phyloP scores from a whole-genome alignment of 1,284 basidiomycete species.

The Naganishia liquefaciens region DNA sequence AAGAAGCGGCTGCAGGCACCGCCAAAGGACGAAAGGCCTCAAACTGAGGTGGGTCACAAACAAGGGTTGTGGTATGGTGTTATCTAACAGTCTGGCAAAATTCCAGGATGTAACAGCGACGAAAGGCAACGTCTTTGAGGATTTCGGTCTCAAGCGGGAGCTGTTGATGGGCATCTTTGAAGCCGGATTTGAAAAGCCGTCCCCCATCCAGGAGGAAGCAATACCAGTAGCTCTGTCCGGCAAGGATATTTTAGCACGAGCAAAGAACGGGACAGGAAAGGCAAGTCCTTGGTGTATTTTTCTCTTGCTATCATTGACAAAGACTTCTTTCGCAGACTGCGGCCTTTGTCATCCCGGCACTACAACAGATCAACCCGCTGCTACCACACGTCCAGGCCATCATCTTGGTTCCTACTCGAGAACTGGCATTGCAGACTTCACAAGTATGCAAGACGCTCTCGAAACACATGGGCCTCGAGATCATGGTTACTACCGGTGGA shows the following conservation, averaged over 20 bases:
- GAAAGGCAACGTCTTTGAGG: slow-evolving; percentile 89
- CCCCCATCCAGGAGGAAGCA: slow-evolving; percentile 97
- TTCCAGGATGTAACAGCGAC: slow-evolving; percentile 77
- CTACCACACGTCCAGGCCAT: slow-evolving; percentile 92
- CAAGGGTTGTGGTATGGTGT: neutral
- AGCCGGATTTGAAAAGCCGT: slow-evolving; percentile 94
- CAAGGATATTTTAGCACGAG: slow-evolving; percentile 79
- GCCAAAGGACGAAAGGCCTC: slow-evolving; percentile 85
- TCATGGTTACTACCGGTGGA: slow-evolving; percentile 99
- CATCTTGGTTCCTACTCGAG: slow-evolving; percentile 89
- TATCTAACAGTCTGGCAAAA: neutral
- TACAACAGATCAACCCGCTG: slow-evolving; percentile 86
- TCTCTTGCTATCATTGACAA: neutral
- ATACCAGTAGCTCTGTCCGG: slow-evolving; percentile 83
- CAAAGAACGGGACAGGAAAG: slow-evolving; percentile 58
- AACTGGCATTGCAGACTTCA: slow-evolving; percentile 91
- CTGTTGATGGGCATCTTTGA: slow-evolving; percentile 92
- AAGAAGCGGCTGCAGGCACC: slow-evolving; percentile 76
- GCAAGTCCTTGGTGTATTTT: slow-evolving; percentile 32
- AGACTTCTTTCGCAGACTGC: slow-evolving; percentile 69
- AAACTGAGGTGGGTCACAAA: slow-evolving; percentile 68
- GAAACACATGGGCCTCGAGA: slow-evolving; percentile 91
- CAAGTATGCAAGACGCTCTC: slow-evolving; percentile 97
- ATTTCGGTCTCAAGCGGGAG: slow-evolving; percentile 75
- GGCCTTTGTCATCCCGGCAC: slow-evolving; percentile 94